Evolutionary conservation across 2,329 filamentous ascomycete species (phyloP), one percentile per base, ranked within the genome.

Genomic region (Canariomyces notabilis): DNA sequence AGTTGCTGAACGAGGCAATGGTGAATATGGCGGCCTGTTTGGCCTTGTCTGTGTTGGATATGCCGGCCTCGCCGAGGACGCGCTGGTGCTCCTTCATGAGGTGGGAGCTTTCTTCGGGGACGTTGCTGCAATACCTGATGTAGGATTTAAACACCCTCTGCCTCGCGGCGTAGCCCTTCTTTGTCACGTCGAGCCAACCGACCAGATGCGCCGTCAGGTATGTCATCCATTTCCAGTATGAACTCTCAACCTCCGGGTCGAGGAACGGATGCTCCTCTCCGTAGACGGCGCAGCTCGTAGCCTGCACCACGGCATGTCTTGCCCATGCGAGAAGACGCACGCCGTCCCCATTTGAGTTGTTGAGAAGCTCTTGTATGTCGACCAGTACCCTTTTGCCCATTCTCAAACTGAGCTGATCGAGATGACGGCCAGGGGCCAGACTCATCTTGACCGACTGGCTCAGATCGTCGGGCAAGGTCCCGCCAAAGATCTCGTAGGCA

Each of bases 11-110:
- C 6, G 14, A 15, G 6, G 14, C 32, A 14, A 15, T 18, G 34
- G 63, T 61, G 1, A 71, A 56, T 18, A 69, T 49, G 0, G 59
- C 71, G 6, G 47, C 46, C 20, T 46, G 47, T 32, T 47, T 47
- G 36, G 26, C 38, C 11, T 23, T 44, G 16, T 53, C 48, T 15
- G 22, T 41, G 16, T 15, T n/a, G 6, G 34, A 15, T 23, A 49
- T 19, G 19, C 50, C 50, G 6, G 39, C 50, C 15, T 45, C 42
- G 16, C 21, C 19, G 7, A 51, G 34, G 22, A 53, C 37, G 4
- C 48, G 48, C 26, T 42, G 31, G 11, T 37, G 48, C 43, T 53
- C 51, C 16, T 31, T 37, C 22, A 47, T 21, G 9, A 55, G 20
- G 15, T 44, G 34, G 3, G 53, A 51, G 15, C 32, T 43, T 20